Conservation (phyloP, 1,284 basidiomycete genomes). For the Leccinum pachyderme region DNA sequence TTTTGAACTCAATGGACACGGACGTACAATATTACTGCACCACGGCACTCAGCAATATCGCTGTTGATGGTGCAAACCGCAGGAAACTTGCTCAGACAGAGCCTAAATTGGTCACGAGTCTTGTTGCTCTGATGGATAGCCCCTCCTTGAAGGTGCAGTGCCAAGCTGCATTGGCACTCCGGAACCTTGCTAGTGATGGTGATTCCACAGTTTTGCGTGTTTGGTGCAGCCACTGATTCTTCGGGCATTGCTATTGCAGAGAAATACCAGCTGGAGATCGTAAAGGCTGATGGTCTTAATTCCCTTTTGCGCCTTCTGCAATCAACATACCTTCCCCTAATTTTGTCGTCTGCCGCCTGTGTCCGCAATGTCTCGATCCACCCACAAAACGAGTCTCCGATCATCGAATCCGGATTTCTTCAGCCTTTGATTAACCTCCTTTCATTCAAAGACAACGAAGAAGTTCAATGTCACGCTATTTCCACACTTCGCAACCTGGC, state of each 20-base stretch:
- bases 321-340: constrained; percentile 97
- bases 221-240: constrained; percentile 3
- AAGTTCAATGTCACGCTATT: constrained; percentile 99
- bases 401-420: constrained; percentile 98
- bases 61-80: constrained; percentile 90
- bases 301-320: constrained; percentile 93
- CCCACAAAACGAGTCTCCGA: constrained; percentile 97
- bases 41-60: constrained; percentile 97
- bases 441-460: constrained; percentile 99
- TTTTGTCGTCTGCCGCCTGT: constrained; percentile 97
- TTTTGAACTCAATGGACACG: constrained; percentile 96
- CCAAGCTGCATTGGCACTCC: constrained; percentile 93
- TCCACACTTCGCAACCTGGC: constrained; percentile 96
- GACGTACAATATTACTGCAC: constrained; percentile 99
- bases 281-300: constrained; percentile 91
- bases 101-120: constrained; percentile 91
- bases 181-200: constrained; percentile 98
- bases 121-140: constrained; percentile 97
- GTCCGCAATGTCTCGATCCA: constrained; percentile 99
- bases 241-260: constrained; percentile 47
- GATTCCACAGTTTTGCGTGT: background rate
- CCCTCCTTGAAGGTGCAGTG: constrained; percentile 98
- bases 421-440: constrained; percentile 95
- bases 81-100: constrained; percentile 96
- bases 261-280: constrained; percentile 99